phyloP scores from a whole-genome alignment of 345 rosid species.

The Hibiscus trionum region DNA sequence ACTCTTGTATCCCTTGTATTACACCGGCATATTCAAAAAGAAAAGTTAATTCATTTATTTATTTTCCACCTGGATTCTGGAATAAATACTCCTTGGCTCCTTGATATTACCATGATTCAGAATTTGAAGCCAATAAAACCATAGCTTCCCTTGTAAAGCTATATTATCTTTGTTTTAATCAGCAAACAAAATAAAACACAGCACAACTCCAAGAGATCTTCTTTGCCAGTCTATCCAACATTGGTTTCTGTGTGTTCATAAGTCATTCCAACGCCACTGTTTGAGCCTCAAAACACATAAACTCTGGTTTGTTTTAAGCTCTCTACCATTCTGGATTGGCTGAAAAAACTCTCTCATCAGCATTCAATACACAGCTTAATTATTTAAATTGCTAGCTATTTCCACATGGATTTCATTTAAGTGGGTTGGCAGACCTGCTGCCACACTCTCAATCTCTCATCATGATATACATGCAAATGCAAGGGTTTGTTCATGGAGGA shows the following conservation, averaged over 20 bases:
- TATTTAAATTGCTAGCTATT: not conserved
- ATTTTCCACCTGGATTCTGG: not conserved
- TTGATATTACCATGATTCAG: not conserved
- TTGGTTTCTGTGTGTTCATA: constrained; percentile 25
- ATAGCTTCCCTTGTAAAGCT: not conserved
- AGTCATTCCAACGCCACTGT: constrained; percentile 18
- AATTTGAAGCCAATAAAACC: not conserved
- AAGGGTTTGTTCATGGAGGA: not conserved
- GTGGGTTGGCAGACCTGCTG: not conserved
- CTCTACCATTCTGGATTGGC: not conserved
- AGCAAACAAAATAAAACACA: not conserved
- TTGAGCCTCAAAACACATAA: not conserved
- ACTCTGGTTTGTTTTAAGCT: not conserved
- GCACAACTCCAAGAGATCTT: constrained; percentile 18
- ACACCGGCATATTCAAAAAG: too few relatives aligned
- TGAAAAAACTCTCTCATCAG: not conserved
- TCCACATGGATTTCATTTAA: not conserved
- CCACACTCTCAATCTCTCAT: not conserved
- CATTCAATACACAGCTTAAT: not conserved
- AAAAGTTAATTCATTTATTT: too few relatives aligned
- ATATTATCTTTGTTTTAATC: not conserved
- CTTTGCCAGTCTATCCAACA: constrained; percentile 22
- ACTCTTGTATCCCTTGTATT: too few relatives aligned
- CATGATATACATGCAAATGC: not conserved
- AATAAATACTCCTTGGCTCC: not conserved